Conservation (phyloP, 176 grass and related monocot species). For the Hsuehochloa calcarea region DNA sequence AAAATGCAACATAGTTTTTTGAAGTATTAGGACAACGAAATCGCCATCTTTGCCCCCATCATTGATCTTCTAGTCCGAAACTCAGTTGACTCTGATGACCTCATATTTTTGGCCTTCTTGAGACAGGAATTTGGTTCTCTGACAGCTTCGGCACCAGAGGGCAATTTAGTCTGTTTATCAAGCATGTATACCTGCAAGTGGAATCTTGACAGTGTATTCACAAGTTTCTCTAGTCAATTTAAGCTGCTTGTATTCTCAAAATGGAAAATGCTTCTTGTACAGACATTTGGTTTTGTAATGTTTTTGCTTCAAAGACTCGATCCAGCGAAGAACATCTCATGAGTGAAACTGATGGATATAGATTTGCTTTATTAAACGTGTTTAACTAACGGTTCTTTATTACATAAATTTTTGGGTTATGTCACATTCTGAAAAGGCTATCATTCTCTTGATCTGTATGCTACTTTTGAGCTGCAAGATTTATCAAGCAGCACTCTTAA, state of each 20-base stretch:
- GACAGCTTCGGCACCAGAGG: neutral
- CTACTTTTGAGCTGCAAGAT: neutral
- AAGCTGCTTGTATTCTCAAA: neutral
- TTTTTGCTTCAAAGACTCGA: neutral
- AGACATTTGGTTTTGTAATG: neutral
- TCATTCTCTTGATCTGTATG: neutral
- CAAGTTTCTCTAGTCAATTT: neutral
- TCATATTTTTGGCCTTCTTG: constrained; percentile 10
- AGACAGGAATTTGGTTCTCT: constrained; percentile 1
- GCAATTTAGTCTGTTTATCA: neutral
- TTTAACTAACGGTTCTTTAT: neutral
- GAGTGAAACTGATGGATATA: neutral
- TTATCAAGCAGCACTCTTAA: neutral
- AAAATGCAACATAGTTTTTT: neutral
- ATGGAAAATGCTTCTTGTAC: neutral
- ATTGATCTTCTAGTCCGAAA: neutral
- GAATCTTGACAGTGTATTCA: neutral
- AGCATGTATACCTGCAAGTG: neutral
- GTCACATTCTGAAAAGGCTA: neutral
- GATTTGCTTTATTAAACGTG: neutral
- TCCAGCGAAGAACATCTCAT: neutral
- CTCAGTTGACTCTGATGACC: neutral
- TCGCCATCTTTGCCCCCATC: neutral
- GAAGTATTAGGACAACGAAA: neutral
- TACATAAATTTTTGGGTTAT: neutral